These are phyloP conservation scores for Schizonepeta tenuifolia DNA, from an alignment of 257 asterid genomes.

Conservation along the genomic window DNA sequence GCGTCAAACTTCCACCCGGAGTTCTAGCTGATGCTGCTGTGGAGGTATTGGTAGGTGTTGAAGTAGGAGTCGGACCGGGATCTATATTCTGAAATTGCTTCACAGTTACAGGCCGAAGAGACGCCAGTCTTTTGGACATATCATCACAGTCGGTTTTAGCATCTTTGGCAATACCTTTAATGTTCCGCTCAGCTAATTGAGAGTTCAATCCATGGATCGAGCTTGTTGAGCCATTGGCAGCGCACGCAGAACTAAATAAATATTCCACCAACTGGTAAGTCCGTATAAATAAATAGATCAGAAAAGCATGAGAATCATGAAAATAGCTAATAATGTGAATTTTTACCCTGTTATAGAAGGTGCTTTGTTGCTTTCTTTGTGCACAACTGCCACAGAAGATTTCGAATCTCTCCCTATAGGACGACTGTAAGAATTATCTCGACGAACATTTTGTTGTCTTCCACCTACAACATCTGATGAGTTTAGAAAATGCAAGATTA, in stretches of 20 bases:
- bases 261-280: constrained; percentile 30
- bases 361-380: constrained; percentile 31
- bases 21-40: constrained; percentile 29
- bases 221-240: constrained; percentile 20
- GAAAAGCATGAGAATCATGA: constrained; percentile 1
- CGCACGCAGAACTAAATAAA: constrained; percentile 34
- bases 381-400: constrained; percentile 33
- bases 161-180: constrained; percentile 21
- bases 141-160: constrained; percentile 22
- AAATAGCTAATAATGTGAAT: background rate
- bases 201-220: constrained; percentile 28
- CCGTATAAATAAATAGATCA: background rate
- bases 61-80: constrained; percentile 54
- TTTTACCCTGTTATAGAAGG: constrained; percentile 37
- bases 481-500: constrained; percentile 16
- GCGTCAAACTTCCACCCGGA: constrained; percentile 38
- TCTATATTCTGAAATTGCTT: constrained; percentile 31
- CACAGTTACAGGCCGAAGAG: constrained; percentile 30
- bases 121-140: constrained; percentile 33
- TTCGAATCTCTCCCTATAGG: constrained; percentile 36
- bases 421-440: constrained; percentile 39
- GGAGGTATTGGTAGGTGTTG: constrained; percentile 48
- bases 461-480: constrained; percentile 45
- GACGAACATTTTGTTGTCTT: constrained; percentile 31
- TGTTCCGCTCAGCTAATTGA: constrained; percentile 26